Conservation (phyloP, 345 rosid genomes). For the Schrenkiella parvula region DNA sequence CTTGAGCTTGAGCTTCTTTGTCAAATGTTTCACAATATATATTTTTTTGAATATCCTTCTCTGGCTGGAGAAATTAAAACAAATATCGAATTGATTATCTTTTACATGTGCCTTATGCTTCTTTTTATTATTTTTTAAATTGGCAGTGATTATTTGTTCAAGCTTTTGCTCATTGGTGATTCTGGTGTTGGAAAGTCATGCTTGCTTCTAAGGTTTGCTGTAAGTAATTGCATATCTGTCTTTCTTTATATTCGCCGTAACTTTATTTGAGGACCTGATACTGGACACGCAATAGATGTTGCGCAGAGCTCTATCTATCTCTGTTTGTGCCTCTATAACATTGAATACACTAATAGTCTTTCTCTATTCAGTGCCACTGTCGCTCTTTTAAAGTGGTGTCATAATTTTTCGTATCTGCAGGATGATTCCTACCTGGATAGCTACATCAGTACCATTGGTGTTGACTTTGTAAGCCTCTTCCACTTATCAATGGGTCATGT, state of each 20-base stretch:
- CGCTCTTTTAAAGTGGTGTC: background rate
- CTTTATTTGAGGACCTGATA: background rate
- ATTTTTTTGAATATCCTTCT: background rate
- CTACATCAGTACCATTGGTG: conserved; percentile 91
- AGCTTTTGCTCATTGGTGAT: conserved; percentile 44
- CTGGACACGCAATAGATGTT: background rate
- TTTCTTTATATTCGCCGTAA: background rate
- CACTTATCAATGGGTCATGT: background rate
- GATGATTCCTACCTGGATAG: conserved; percentile 94
- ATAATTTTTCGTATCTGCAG: conserved; percentile 34
- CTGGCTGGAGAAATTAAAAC: background rate
- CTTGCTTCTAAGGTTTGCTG: conserved; percentile 46
- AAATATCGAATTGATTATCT: background rate
- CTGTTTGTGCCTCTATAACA: background rate
- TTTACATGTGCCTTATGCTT: background rate
- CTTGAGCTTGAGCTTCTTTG: conserved; percentile 13
- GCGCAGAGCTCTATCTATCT: background rate
- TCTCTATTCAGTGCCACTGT: background rate
- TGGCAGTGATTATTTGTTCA: conserved; percentile 41
- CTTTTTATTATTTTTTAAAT: background rate
- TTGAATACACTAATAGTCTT: background rate
- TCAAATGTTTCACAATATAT: background rate
- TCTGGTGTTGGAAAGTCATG: conserved; percentile 48
- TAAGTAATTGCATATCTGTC: conserved; percentile 26
- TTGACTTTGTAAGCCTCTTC: conserved; percentile 69